Base-by-base conservation (phyloP, 1,139 yeast species). In the Zygoascus sp. region DNA sequence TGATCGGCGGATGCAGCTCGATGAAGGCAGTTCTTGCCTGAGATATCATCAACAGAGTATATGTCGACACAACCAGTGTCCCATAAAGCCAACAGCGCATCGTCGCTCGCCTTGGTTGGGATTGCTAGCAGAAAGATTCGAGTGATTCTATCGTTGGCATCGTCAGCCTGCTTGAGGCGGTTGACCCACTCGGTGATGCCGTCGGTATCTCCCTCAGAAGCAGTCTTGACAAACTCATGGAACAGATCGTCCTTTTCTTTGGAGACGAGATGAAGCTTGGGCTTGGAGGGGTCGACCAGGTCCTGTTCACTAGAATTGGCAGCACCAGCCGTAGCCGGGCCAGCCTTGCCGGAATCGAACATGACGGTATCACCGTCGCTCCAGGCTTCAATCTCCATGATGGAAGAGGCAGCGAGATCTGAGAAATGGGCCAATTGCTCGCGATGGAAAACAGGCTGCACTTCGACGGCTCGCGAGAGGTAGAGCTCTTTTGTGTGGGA, bases 371-470 rank as follows among this genome's bases (percentile, higher is more conserved):
- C 95, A 25, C 95, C 95, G 57, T 87, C 94, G 57, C 85, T 80
- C 55, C 85, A 79, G 2, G 95, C 86, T 64, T 92, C 96, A 42
- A 92, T 70, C 58, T 92, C 96, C 64, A 90, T 75, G 41, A 90
- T 69, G 11, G 87, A 78, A 50, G 79, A 79, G 2, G 87, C 84
- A 13, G 87, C 92, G 50, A 80, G 68, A 64, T 92, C 98, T 62
- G 92, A 85, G 59, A 92, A 73, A 55, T 81, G 83, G 41, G 94
- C 85, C 46, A 90, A 83, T 58, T 87, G 94, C 54, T 85, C 84
- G 54, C 95, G 79, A 61, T 94, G 95, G 69, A 92, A 92, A 11
- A 90, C 95, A 0, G 98, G 98, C 63, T 92, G 98, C 2, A 92
- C 96, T 53, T 88, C 88, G 9, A 92, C 96, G 0, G 97, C 97